These are phyloP conservation scores for Bocquillonia castaneifolia DNA, from an alignment of 441 rosid genomes.

Conservation along the genomic window DNA sequence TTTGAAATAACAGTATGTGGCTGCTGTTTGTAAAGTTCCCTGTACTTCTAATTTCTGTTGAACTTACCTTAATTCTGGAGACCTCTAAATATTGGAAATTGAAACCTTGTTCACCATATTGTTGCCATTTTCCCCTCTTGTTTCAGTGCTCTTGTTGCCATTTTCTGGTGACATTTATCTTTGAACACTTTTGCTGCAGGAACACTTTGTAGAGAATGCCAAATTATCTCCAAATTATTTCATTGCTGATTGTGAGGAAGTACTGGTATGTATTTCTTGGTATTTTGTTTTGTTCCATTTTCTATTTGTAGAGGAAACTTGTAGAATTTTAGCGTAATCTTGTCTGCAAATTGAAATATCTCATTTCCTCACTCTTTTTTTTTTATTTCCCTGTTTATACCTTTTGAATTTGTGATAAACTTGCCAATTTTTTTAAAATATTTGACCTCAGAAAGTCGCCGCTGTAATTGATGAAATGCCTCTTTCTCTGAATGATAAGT, in stretches of 20 bases:
- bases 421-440: constrained; percentile 12
- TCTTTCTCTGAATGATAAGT: constrained; percentile 66
- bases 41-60: neutral
- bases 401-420: neutral
- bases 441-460: constrained; percentile 62
- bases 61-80: neutral
- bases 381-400: neutral
- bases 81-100: constrained; percentile 1
- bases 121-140: neutral
- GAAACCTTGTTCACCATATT: neutral
- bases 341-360: constrained; percentile 6
- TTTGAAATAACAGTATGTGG: neutral
- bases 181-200: constrained; percentile 39
- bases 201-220: constrained; percentile 74
- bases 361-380: neutral
- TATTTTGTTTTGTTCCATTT: neutral
- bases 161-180: neutral
- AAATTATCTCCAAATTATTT: constrained; percentile 79
- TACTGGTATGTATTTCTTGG: constrained; percentile 47
- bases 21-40: neutral
- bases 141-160: neutral
- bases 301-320: neutral
- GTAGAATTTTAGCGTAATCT: constrained; percentile 6
- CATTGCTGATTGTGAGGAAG: constrained; percentile 67
- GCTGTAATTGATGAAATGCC: constrained; percentile 70